phyloP scores from a whole-genome alignment of 2,329 filamentous ascomycete species.

The Alternaria arborescens region DNA sequence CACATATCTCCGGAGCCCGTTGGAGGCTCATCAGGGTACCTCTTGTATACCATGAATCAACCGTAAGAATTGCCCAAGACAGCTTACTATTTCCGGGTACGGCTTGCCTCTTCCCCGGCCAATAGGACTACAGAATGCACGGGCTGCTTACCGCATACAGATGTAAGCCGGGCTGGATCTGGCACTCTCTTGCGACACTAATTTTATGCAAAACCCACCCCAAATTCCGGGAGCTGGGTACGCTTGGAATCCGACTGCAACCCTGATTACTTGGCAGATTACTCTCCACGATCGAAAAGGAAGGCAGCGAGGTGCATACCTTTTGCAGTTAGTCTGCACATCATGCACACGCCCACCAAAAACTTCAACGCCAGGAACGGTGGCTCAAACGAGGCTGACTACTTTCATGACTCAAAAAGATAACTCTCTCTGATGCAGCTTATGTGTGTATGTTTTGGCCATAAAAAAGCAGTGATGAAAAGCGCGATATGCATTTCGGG shows the following conservation, averaged over 20 bases:
- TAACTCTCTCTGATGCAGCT: neutral
- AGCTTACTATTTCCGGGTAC: slow-evolving; percentile 5
- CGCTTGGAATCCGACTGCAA: slow-evolving; percentile 11
- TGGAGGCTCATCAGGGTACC: slow-evolving; percentile 6
- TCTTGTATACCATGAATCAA: neutral
- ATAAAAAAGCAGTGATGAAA: neutral
- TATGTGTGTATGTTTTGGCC: neutral
- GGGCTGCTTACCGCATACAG: slow-evolving; percentile 3
- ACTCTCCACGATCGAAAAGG: slow-evolving; percentile 9
- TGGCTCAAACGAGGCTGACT: neutral
- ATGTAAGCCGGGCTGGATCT: slow-evolving; percentile 1
- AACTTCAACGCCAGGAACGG: neutral
- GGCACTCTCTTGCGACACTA: slow-evolving; percentile 8
- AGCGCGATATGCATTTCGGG: neutral
- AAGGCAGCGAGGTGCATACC: slow-evolving; percentile 12
- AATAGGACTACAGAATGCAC: slow-evolving; percentile 1
- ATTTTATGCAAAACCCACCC: slow-evolving; percentile 8
- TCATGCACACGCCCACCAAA: neutral
- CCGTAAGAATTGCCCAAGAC: neutral
- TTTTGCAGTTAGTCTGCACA: slow-evolving; percentile 1
- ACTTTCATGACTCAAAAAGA: neutral
- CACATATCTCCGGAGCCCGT: slow-evolving; percentile 7
- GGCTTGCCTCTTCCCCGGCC: slow-evolving; percentile 13
- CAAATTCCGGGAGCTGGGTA: slow-evolving; percentile 15
- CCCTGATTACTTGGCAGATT: slow-evolving; percentile 7